A percentile compares a stretch with the other conserved stretches of the same genome.
These are phyloP conservation scores for Austroboletus eburneus DNA, from an alignment of 768 basidiomycete genomes.

Conservation along the genomic window DNA sequence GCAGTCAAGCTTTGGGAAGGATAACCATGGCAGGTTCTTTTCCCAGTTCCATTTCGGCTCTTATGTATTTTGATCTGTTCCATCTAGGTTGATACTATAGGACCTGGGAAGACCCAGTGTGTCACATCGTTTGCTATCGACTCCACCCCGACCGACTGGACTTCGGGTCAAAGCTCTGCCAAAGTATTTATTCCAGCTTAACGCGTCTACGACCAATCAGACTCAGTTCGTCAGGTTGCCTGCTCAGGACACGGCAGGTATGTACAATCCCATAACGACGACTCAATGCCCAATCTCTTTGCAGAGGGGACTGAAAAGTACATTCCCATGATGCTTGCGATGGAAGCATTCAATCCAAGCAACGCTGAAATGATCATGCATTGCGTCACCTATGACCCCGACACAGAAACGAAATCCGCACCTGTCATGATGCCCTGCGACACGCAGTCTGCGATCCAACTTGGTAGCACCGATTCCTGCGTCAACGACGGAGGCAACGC, in stretches of 20 bases:
- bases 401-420: conserved; percentile 41
- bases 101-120: conserved; percentile 4
- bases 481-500: neutral
- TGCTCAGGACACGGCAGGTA: conserved; percentile 13
- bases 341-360: conserved; percentile 39
- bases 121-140: conserved; percentile 23
- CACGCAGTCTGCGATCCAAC: neutral
- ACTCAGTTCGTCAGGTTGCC: conserved; percentile 43
- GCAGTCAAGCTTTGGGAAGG: conserved; percentile 34
- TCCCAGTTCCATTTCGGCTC: conserved; percentile 1
- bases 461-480: conserved; percentile 9
- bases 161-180: conserved; percentile 23
- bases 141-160: conserved; percentile 24
- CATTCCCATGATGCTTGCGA: conserved; percentile 38
- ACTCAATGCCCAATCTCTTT: conserved; percentile 3
- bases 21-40: conserved; percentile 45
- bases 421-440: conserved; percentile 53
- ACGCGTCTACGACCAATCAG: conserved; percentile 45
- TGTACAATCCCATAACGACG: neutral
- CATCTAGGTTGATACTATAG: conserved; percentile 6
- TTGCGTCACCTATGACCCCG: conserved; percentile 62
- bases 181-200: conserved; percentile 39
- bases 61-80: neutral
- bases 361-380: conserved; percentile 36
- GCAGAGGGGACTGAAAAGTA: conserved; percentile 15